Conservation (phyloP, 2,329 filamentous ascomycete genomes). For the Ampelomyces quisqualis region DNA sequence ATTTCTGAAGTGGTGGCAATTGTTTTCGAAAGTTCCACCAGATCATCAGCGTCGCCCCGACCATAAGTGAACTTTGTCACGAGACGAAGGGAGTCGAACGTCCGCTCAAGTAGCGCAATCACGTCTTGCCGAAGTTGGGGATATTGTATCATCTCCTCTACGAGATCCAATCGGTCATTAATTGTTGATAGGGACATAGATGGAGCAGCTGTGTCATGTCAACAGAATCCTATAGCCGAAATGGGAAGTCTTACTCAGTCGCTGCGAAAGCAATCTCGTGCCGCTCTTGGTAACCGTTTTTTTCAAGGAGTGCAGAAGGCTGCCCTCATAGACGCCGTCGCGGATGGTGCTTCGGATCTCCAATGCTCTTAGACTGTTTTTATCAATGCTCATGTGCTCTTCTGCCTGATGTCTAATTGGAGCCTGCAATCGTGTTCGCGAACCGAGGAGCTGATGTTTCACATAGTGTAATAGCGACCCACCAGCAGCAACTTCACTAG, state of each 20-base stretch:
- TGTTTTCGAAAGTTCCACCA: slow-evolving; percentile 79
- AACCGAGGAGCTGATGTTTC: slow-evolving; percentile 71
- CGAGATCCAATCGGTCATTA: slow-evolving; percentile 75
- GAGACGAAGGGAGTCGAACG: slow-evolving; percentile 82
- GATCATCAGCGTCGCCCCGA: slow-evolving; percentile 86
- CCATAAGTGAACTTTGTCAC: slow-evolving; percentile 94
- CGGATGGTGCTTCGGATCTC: slow-evolving; percentile 86
- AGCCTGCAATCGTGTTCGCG: slow-evolving; percentile 78
- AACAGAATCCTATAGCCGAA: not conserved
- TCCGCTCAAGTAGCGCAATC: slow-evolving; percentile 67
- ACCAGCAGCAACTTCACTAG: slow-evolving; percentile 72
- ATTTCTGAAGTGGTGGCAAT: slow-evolving; percentile 73
- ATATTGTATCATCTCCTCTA: slow-evolving; percentile 69
- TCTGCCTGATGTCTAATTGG: slow-evolving; percentile 72
- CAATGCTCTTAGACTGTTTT: slow-evolving; percentile 82
- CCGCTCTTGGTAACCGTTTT: slow-evolving; percentile 91
- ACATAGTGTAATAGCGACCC: slow-evolving; percentile 84
- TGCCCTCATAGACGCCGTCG: slow-evolving; percentile 77
- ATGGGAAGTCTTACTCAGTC: slow-evolving; percentile 61
- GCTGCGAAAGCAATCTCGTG: slow-evolving; percentile 76
- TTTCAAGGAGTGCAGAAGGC: slow-evolving; percentile 84
- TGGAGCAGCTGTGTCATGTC: slow-evolving; percentile 61
- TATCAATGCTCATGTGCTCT: slow-evolving; percentile 87
- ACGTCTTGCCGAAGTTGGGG: slow-evolving; percentile 69
- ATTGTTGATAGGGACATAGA: slow-evolving; percentile 85